These are phyloP conservation scores for Rhodotorula sp. DNA, from an alignment of 1,284 basidiomycete species.

Conservation along the genomic window DNA sequence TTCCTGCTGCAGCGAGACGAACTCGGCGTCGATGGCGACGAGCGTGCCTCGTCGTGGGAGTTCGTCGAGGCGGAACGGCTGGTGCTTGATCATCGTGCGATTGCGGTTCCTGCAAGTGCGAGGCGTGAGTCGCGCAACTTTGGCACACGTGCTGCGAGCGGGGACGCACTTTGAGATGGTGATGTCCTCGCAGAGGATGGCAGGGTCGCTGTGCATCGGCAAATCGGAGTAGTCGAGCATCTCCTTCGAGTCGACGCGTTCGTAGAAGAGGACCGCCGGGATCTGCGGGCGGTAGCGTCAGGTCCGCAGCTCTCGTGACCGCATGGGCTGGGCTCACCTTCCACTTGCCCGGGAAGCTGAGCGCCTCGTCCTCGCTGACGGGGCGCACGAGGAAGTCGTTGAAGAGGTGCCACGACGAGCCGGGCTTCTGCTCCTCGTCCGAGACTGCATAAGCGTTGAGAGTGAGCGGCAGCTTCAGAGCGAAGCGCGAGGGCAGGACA, in stretches of 20 bases:
- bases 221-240: conserved; percentile 67
- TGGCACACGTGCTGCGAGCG: not conserved
- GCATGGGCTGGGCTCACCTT: conserved; percentile 62
- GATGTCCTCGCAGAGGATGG: conserved; percentile 80
- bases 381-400: conserved; percentile 93
- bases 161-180: conserved; percentile 72
- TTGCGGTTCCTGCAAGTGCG: conserved; percentile 68
- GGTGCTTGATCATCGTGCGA: conserved; percentile 71
- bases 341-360: conserved; percentile 86
- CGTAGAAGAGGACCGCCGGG: conserved; percentile 83
- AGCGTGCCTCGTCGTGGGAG: conserved; percentile 81
- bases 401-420: conserved; percentile 82
- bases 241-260: conserved; percentile 67
- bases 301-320: too few relatives aligned
- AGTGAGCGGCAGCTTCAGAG: not conserved
- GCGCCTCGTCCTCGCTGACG: conserved; percentile 78
- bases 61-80: conserved; percentile 70
- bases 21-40: conserved; percentile 95
- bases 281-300: conserved; percentile 59
- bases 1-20: conserved; percentile 96
- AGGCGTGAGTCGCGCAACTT: not conserved
- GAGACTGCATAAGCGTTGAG: conserved; percentile 59
- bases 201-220: conserved; percentile 68
- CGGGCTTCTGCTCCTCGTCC: conserved; percentile 54
- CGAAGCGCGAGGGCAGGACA: conserved; percentile 26